Conservation (phyloP, 2,329 filamentous ascomycete genomes). For the Sporothrix schenckii region DNA sequence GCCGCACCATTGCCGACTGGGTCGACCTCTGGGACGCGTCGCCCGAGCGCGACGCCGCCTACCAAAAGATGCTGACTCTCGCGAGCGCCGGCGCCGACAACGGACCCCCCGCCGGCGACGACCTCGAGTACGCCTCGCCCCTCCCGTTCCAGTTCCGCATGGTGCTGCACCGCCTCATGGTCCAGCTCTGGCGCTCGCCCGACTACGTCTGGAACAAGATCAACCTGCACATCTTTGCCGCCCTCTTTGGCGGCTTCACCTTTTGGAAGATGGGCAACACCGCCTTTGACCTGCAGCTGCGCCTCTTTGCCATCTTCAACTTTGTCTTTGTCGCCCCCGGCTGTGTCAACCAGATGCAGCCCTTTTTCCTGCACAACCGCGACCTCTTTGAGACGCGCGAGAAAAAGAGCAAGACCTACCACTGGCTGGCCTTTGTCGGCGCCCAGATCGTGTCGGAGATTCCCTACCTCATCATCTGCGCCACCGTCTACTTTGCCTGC, state of each 20-base stretch:
- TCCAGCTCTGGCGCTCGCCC: conserved; percentile 32
- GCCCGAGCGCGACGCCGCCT: conserved; percentile 58
- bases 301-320: conserved; percentile 73
- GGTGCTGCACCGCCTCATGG: conserved; percentile 48
- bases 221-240: conserved; percentile 62
- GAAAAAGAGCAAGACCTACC: conserved; percentile 69
- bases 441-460: conserved; percentile 70
- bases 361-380: conserved; percentile 69
- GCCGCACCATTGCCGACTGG: conserved; percentile 41
- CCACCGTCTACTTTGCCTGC: conserved; percentile 64
- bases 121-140: conserved; percentile 71
- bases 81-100: background rate
- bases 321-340: conserved; percentile 69
- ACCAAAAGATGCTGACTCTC: conserved; percentile 57
- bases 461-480: conserved; percentile 59
- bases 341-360: conserved; percentile 68
- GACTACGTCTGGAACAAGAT: conserved; percentile 72
- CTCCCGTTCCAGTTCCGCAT: conserved; percentile 63
- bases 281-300: conserved; percentile 68
- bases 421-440: conserved; percentile 69
- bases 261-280: conserved; percentile 63
- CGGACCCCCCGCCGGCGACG: conserved; percentile 35
- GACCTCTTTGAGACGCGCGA: conserved; percentile 71
- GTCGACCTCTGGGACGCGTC: conserved; percentile 45
- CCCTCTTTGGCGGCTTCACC: conserved; percentile 59